phyloP scores from a whole-genome alignment of 371 early-diverging fungal species.

The Apophysomyces elegans region DNA sequence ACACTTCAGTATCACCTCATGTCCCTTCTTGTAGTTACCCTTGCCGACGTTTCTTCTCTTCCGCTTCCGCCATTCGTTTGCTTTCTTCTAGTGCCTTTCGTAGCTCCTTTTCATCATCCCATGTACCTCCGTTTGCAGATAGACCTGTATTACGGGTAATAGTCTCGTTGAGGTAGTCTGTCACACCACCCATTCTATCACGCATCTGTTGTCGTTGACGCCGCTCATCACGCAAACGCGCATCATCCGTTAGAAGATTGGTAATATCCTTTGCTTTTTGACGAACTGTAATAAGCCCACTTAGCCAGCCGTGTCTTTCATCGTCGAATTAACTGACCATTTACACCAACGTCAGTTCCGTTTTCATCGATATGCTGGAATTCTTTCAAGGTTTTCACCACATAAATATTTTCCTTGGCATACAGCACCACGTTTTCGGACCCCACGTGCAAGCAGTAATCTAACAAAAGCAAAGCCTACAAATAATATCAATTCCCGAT shows the following conservation, averaged over 20 bases:
- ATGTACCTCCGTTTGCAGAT: constrained; percentile 40
- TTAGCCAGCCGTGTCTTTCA: background rate
- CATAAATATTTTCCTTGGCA: constrained; percentile 83
- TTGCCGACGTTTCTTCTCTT: constrained; percentile 1
- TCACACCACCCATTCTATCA: constrained; percentile 44
- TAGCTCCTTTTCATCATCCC: constrained; percentile 35
- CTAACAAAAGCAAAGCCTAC: constrained; percentile 59
- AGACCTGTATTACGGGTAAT: constrained; percentile 56
- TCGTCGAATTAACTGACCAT: constrained; percentile 50
- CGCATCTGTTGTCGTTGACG: constrained; percentile 39
- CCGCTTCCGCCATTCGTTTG: constrained; percentile 4
- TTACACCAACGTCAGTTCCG: constrained; percentile 87
- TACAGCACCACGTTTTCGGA: constrained; percentile 87
- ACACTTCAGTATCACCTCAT: background rate
- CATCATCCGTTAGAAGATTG: constrained; percentile 76
- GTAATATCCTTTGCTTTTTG: constrained; percentile 92
- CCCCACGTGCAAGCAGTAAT: constrained; percentile 77
- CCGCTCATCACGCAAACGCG: constrained; percentile 76
- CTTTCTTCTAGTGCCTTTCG: constrained; percentile 36
- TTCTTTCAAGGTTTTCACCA: constrained; percentile 92
- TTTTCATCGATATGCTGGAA: constrained; percentile 93
- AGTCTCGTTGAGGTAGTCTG: constrained; percentile 78
- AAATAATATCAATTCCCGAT: constrained; percentile 5
- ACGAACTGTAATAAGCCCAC: constrained; percentile 62
- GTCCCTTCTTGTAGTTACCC: background rate